A percentile compares a stretch with the other conserved stretches of the same genome.
Conservation (phyloP, 345 rosid species). For the Pugionium dolabratum region DNA sequence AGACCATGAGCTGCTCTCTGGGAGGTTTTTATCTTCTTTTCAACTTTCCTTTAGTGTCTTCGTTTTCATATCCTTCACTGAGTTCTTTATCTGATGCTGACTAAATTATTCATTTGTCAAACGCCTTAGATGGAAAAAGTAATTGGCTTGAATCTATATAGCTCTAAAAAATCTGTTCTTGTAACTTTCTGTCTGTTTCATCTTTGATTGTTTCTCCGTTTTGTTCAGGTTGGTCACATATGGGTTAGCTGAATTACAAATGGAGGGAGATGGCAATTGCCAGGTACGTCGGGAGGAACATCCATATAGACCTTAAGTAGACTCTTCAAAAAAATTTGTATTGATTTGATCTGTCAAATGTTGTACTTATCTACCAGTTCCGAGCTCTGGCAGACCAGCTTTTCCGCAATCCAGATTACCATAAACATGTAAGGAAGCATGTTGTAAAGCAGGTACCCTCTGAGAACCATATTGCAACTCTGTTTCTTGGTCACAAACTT, state of each 20-base stretch:
- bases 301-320: not conserved
- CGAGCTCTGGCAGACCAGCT: slow-evolving; percentile 96
- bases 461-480: slow-evolving; percentile 3
- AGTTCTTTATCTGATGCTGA: slow-evolving; percentile 11
- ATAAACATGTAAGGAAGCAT: slow-evolving; percentile 77
- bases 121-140: not conserved
- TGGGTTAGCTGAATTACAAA: slow-evolving; percentile 79
- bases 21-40: slow-evolving; percentile 56
- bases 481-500: too few species aligned
- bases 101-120: not conserved
- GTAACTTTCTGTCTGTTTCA: not conserved
- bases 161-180: not conserved
- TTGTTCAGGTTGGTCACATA: slow-evolving; percentile 69
- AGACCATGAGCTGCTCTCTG: slow-evolving; percentile 88
- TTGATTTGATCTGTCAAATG: slow-evolving; percentile 14
- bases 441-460: slow-evolving; percentile 76
- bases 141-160: not conserved
- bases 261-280: slow-evolving; percentile 96
- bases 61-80: not conserved
- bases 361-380: slow-evolving; percentile 52
- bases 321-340: not conserved
- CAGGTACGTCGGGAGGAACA: slow-evolving; percentile 54
- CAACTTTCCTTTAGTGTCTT: slow-evolving; percentile 7
- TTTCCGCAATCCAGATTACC: slow-evolving; percentile 77
- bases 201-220: slow-evolving; percentile 30